Evolutionary conservation across 306 rosid species (phyloP), one percentile per base, ranked within the genome.

Genomic region (Quercus bicolor): DNA sequence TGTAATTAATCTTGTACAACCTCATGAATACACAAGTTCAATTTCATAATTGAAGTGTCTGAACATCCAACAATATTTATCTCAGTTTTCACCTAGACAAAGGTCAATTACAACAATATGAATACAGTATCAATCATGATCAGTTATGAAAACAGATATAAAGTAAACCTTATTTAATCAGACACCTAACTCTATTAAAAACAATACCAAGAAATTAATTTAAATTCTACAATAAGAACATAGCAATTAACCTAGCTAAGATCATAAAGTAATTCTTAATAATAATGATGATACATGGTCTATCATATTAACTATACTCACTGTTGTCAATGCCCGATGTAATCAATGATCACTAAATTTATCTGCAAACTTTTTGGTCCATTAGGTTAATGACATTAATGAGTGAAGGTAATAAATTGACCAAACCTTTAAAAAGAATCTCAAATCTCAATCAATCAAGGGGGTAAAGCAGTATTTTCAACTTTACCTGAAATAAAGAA

Each of bases 381-480:
- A 48, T 48, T 48, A 48, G 53, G 53, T 48, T 48, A 48, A 5
- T 65, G 79, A 78, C 65, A 65, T 82, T 75, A 68, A 86, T 73
- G 21, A 79, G 65, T 60, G 75, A 16, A 24, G 8, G 73, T 82
- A 73, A 73, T 23, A 60, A 16, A 68, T 60, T 72, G 60, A 48
- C 24, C 29, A 20, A 69, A n/a, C 54, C 6, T 65, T 68, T 10
- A 64, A 11, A 19, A 24, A 18, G 61, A 19, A 70, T 68, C 52
- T 19, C 5, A 1, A 40, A 40, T 8, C 45, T 40, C 45, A 40
- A 40, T 3, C 20, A 26, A 81, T 78, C 85, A 80, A 81, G 56
- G 60, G 83, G 84, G 81, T 56, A 78, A 75, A 72, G 37, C 33
- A 7, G 85, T 79, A 57, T 57, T 69, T 80, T 75, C 4, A 1